phyloP scores from a whole-genome alignment of 106 monocot species.

The Posidonia australis region DNA sequence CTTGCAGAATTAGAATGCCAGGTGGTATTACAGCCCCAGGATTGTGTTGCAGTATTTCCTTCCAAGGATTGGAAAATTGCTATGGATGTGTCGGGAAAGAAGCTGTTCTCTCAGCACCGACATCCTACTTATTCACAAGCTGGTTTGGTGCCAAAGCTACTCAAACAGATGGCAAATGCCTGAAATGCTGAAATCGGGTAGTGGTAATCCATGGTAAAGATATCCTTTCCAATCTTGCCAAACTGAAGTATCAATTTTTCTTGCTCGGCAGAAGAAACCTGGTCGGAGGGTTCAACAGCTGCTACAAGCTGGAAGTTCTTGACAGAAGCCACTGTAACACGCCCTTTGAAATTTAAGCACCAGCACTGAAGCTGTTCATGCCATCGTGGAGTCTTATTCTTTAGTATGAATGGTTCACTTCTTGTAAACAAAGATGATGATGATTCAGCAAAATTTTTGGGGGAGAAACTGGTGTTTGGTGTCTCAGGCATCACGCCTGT shows the following conservation, averaged over 20 bases:
- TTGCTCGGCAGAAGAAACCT: conserved; percentile 19
- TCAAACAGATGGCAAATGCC: conserved; percentile 74
- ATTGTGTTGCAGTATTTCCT: no score
- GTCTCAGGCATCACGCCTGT: no score
- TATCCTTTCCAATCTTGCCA: conserved; percentile 62
- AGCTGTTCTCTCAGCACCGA: no score
- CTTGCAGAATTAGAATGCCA: no score
- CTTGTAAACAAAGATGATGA: no score
- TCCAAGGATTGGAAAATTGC: no score
- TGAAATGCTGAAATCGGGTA: conserved; percentile 76
- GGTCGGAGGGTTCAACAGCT: conserved; percentile 21
- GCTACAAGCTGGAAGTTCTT: conserved; percentile 82
- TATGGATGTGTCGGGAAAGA: no score
- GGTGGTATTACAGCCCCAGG: no score
- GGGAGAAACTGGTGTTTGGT: no score
- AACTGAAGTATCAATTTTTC: conserved; percentile 69
- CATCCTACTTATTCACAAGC: conserved; percentile 71
- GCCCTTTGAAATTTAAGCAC: conserved; percentile 65
- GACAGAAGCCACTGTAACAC: conserved; percentile 68
- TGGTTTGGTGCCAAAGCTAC: conserved; percentile 71
- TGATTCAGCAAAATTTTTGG: no score
- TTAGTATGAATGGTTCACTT: conserved; percentile 35
- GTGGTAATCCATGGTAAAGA: conserved; percentile 73
- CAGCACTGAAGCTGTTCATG: conserved; percentile 80
- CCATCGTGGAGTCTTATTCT: conserved; percentile 72